Base-by-base conservation (phyloP, 1,284 basidiomycete species). In the Ustilago cynodontis region DNA sequence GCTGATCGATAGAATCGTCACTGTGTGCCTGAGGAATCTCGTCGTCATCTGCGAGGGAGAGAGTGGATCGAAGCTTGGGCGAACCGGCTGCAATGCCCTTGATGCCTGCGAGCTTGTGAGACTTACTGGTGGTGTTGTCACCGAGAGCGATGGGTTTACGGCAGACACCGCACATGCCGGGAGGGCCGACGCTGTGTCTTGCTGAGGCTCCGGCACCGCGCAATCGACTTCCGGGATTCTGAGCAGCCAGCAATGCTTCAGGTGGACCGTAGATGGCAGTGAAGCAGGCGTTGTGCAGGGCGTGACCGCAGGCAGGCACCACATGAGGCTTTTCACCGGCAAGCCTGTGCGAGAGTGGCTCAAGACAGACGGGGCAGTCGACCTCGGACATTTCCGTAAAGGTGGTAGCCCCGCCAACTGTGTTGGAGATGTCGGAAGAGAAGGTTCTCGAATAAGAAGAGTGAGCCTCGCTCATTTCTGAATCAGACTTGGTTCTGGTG, bases 101-200 rank as follows among this genome's bases (percentile, higher is more conserved):
- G 73, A 77, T 72, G 18, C 77, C 71, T 5, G 74, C 56, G 10
- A 77, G 63, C 57, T 73, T 79, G 45, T 74, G 64, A 4, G 73
- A 73, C 37, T 92, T 87, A 22, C 89, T 89, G 79, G 92, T 91
- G 55, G 92, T 71, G 9, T 82, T 82, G 71, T 95, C 94, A 22
- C 91, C 92, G 14, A 98, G 90, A 81, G 94, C 94, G 93, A 98
- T 98, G 10, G 94, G 94, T 45, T 94, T 90, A 77, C 96, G 90
- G 85, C 96, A 99, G 0, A 98, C 94, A 47, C 96, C 96, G 82
- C 96, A 99, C 20, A 99, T 93, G 33, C 96, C 96, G 28, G 97
- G 88, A 81, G 85, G 80, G 8, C 61, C 57, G 37, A 83, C 91
- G 88, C 49, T 92, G 84, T 5, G 86, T 87, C 56, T 50, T n/a